A percentile compares a stretch with the other conserved stretches of the same genome.
Evolutionary conservation across 176 grass and related monocot species (phyloP).

Genomic region (Tuctoria greenei): DNA sequence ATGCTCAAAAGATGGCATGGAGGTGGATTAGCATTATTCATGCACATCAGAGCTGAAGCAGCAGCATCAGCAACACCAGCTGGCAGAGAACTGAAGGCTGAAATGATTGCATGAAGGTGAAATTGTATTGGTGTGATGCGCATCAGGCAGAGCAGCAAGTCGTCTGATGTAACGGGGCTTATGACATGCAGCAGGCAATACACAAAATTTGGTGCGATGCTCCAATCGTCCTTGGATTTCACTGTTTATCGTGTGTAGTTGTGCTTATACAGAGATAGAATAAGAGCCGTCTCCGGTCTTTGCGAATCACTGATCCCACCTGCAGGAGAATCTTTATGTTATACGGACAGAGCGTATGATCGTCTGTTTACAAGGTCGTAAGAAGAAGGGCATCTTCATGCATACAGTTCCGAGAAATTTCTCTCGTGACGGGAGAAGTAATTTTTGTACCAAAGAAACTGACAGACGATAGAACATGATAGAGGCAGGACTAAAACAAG

Average conservation of each 20-base stretch:
- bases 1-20: conserved; percentile 30
- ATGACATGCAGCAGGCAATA: not conserved
- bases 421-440: conserved; percentile 7
- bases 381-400: not conserved
- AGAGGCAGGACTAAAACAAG: conserved; percentile 23
- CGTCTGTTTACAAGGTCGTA: not conserved
- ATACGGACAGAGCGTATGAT: not conserved
- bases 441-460: conserved; percentile 33
- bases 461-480: conserved; percentile 27
- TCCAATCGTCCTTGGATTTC: not conserved
- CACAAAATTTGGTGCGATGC: conserved; percentile 7
- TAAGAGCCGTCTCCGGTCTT: not conserved
- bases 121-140: not conserved
- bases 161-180: conserved; percentile 4
- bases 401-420: conserved; percentile 8
- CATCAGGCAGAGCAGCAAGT: not conserved
- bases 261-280: conserved; percentile 18
- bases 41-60: conserved; percentile 10
- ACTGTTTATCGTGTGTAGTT: not conserved
- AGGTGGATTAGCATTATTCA: conserved; percentile 45
- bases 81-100: not conserved
- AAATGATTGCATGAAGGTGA: not conserved
- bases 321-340: conserved; percentile 31
- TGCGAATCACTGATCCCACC: not conserved
- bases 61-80: conserved; percentile 3